Base-by-base conservation (phyloP, 495 filamentous ascomycete genomes). In the Penicillium lagena region DNA sequence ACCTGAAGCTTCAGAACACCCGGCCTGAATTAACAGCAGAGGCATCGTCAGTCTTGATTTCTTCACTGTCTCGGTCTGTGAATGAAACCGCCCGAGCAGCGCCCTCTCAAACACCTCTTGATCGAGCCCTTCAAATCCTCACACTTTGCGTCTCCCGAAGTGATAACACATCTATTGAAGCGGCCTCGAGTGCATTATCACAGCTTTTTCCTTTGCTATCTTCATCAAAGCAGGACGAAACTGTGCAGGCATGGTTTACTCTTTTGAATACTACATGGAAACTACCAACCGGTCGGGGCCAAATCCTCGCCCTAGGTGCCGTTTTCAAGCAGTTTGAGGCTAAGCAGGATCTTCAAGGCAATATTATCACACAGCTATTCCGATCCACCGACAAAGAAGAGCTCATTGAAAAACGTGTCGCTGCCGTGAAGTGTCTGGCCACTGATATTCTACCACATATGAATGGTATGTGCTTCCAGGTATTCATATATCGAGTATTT, bases 11-110 rank as follows among this genome's bases (percentile, higher is more conserved):
- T 30, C 68, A 67, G 38, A 58, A 72, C 43, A 75, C 80, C n/a
- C 77, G 79, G 5, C 85, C 85, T 0, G 84, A 89, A 47, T 63
- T 89, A 11, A 77, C 83, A 5, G 78, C 82, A 11, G 86, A 89
- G 54, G 79, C 80, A 9, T 69, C 72, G 10, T 76, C 81, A 39
- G 66, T 66, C 35, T 67, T 89, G 9, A 69, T 87, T 35, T 57
- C 60, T 1, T 69, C 64, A 13, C 63, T 67, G 37, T 62, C 58
- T 45, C 54, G 35, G 15, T 54, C 56, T 28, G 22, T 22, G 22
- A 4, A 6, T 22, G 22, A 6, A 22, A 41, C 45, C 13, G 37
- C 37, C 12, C 49, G 41, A 5, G 17, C 39, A 4, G 40, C 42
- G 12, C 68, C 61, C 37, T 45, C 54, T 0, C 40, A 48, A 9